Conservation (phyloP, 768 basidiomycete species). For the Boletus eberwhitei region DNA sequence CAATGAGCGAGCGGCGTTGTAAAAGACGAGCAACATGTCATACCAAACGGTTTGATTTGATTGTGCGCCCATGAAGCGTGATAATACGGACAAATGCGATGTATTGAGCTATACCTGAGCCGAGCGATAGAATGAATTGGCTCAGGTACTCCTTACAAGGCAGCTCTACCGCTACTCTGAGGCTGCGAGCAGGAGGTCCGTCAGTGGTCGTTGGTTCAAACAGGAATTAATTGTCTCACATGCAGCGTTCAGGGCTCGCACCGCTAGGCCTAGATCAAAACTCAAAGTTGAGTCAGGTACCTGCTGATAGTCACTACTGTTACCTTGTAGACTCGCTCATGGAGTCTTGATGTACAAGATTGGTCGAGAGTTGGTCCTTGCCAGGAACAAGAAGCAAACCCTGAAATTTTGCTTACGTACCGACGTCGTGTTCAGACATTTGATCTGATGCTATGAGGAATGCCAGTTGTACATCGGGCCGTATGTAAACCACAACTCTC, state of each 20-base stretch:
- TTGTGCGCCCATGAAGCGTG: background rate
- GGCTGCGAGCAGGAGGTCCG: background rate
- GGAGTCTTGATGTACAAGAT: background rate
- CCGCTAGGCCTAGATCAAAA: background rate
- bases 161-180: background rate
- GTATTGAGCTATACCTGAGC: background rate
- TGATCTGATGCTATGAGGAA: background rate
- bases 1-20: constrained; percentile 8
- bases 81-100: background rate
- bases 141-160: background rate
- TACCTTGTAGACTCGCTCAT: background rate
- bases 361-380: background rate
- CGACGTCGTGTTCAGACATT: background rate
- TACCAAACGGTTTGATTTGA: background rate
- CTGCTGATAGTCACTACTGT: background rate
- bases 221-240: background rate
- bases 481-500: background rate
- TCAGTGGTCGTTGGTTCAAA: no score
- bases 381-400: background rate
- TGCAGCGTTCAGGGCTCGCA: background rate
- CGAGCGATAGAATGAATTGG: background rate
- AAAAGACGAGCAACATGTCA: background rate
- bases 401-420: background rate
- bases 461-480: background rate
- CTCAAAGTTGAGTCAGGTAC: background rate